These are phyloP conservation scores for Kwoniella mangroviensis DNA, from an alignment of 768 basidiomycete genomes.

Conservation along the genomic window DNA sequence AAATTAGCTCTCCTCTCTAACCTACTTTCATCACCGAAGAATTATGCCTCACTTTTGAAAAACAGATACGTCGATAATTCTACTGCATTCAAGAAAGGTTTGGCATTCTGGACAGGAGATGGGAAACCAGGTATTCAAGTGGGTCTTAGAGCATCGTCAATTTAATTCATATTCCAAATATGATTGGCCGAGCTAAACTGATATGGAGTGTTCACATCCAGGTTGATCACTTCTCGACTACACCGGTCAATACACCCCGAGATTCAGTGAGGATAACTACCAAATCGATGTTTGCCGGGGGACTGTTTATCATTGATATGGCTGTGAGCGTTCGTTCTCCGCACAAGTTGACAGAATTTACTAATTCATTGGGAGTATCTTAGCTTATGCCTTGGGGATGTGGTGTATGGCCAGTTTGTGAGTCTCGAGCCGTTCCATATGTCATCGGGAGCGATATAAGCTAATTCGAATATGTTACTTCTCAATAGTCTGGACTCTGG, in stretches of 20 bases:
- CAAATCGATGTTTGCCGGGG: constrained; percentile 49
- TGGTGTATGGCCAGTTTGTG: constrained; percentile 58
- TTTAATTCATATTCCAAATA: too few relatives aligned
- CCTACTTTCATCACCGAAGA: neutral
- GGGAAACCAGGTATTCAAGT: constrained; percentile 55
- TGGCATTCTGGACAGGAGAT: constrained; percentile 52
- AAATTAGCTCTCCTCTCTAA: neutral
- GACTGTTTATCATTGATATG: constrained; percentile 55
- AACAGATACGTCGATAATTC: constrained; percentile 37
- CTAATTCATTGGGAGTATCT: neutral
- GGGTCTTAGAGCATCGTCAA: neutral
- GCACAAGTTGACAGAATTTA: neutral
- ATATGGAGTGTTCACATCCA: constrained; percentile 5
- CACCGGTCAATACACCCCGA: constrained; percentile 33
- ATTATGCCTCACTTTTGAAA: too few relatives aligned
- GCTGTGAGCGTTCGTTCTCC: neutral
- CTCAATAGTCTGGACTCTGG: constrained; percentile 52
- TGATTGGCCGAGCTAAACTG: too few relatives aligned
- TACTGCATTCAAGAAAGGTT: constrained; percentile 44
- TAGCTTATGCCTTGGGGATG: constrained; percentile 55
- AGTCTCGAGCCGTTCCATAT: too few relatives aligned
- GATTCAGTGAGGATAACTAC: constrained; percentile 49
- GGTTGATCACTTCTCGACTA: constrained; percentile 47
- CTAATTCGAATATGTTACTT: neutral
- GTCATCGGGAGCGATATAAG: too few relatives aligned